Evolutionary conservation across 108 stramenopile genomes (phyloP).

Genomic region (Fragilaria crotonensis): DNA sequence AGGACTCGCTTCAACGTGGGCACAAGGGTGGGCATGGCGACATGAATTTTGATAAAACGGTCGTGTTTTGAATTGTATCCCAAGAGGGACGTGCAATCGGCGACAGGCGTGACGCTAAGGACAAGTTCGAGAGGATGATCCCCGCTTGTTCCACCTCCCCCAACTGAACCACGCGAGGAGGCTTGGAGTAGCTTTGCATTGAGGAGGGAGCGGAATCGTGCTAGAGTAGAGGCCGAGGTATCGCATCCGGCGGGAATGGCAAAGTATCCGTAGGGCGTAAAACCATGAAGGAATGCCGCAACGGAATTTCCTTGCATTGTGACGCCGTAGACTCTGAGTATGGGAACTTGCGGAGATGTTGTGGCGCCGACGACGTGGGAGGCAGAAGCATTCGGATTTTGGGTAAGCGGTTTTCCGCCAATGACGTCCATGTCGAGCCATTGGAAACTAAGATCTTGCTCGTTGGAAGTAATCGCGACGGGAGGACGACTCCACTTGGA

Average conservation of each 20-base stretch:
- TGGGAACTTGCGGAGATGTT: conserved; percentile 71
- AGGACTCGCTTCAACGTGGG: conserved; percentile 86
- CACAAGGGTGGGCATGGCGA: conserved; percentile 90
- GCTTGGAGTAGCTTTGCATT: conserved; percentile 24
- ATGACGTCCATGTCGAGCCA: conserved; percentile 98
- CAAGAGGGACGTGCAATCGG: conserved; percentile 69
- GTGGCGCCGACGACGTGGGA: conserved; percentile 52
- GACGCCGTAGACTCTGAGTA: conserved; percentile 93
- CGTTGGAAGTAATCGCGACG: conserved; percentile 27
- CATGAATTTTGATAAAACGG: conserved; percentile 78
- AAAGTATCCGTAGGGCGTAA: conserved; percentile 93
- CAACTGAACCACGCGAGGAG: conserved; percentile 11
- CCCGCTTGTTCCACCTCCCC: no score
- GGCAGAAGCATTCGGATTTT: conserved; percentile 64
- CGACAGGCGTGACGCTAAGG: conserved; percentile 54
- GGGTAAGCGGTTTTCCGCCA: conserved; percentile 58
- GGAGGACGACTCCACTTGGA: conserved; percentile 43
- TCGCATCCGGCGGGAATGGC: conserved; percentile 60
- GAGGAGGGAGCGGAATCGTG: conserved; percentile 30
- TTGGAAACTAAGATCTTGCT: conserved; percentile 68
- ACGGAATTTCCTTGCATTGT: conserved; percentile 88
- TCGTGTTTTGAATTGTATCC: conserved; percentile 81
- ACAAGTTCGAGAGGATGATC: no score
- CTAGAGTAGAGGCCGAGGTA: conserved; percentile 36
- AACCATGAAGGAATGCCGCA: conserved; percentile 91